Conservation (phyloP, 2,329 filamentous ascomycete genomes). For the Phialocephala sp. region DNA sequence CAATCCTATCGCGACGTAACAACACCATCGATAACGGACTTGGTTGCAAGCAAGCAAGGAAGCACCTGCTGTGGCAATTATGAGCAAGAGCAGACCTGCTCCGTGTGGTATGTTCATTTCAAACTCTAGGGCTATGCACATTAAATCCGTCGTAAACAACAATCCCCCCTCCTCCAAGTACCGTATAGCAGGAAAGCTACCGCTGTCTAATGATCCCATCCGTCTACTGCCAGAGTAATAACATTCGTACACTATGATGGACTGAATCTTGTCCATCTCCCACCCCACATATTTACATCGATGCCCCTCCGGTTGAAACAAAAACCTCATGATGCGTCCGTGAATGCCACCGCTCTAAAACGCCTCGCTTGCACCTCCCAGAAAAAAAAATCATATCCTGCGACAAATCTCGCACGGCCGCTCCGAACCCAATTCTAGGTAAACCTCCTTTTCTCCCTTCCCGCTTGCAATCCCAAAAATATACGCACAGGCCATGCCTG, state of each 20-base stretch:
- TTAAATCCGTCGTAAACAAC: background rate
- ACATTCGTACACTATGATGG: conserved; percentile 6
- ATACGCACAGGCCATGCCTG: conserved; percentile 20
- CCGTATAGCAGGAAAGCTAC: background rate
- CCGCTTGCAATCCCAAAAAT: conserved; percentile 14
- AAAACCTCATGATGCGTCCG: conserved; percentile 23
- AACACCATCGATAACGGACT: background rate
- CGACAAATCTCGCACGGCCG: conserved; percentile 31
- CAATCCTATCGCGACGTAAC: background rate
- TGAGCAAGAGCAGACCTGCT: background rate
- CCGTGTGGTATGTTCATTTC: conserved; percentile 11
- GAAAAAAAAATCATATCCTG: conserved; percentile 25
- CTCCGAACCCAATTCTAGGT: conserved; percentile 27
- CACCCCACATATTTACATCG: conserved; percentile 23
- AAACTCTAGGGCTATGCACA: conserved; percentile 31
- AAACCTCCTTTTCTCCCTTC: conserved; percentile 17
- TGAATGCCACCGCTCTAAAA: conserved; percentile 23
- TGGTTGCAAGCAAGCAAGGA: background rate
- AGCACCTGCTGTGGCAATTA: background rate
- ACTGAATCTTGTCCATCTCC: background rate
- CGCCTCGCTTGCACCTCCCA: conserved; percentile 30
- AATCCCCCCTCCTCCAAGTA: background rate
- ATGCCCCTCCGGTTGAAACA: conserved; percentile 22
- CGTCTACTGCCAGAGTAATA: conserved; percentile 14
- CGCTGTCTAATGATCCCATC: background rate